These are phyloP conservation scores for Cyclostephanos invisitatus DNA, from an alignment of 108 stramenopile species.

Conservation along the genomic window DNA sequence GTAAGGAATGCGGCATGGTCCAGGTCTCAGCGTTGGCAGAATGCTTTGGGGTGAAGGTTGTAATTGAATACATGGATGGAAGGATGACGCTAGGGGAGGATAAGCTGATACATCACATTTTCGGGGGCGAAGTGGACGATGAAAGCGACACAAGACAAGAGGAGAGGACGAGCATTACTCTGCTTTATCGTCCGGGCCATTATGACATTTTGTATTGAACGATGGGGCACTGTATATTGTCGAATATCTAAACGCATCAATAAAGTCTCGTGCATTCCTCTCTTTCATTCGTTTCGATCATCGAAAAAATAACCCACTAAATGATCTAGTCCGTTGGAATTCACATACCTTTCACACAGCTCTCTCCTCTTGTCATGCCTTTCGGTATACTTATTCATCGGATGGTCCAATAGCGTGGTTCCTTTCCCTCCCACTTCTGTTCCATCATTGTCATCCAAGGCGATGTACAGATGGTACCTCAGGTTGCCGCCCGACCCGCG, in stretches of 20 bases:
- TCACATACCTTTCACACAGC: slow-evolving; percentile 39
- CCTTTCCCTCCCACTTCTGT: neutral
- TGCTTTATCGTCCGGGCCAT: slow-evolving; percentile 86
- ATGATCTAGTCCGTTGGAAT: slow-evolving; percentile 35
- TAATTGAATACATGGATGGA: slow-evolving; percentile 85
- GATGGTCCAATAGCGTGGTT: slow-evolving; percentile 24
- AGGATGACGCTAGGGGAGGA: slow-evolving; percentile 34
- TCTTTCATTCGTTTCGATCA: slow-evolving; percentile 3
- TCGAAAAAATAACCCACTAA: slow-evolving; percentile 33
- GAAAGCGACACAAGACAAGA: neutral
- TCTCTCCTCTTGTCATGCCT: slow-evolving; percentile 34
- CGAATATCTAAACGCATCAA: too few relatives aligned
- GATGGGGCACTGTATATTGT: too few relatives aligned
- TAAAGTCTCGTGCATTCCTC: too few relatives aligned
- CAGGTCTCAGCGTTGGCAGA: slow-evolving; percentile 80
- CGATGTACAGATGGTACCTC: slow-evolving; percentile 64
- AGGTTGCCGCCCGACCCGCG: slow-evolving; percentile 53
- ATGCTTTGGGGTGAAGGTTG: slow-evolving; percentile 66
- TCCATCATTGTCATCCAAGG: slow-evolving; percentile 17
- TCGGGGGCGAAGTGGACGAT: slow-evolving; percentile 47
- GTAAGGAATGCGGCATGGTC: slow-evolving; percentile 77
- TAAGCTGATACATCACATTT: slow-evolving; percentile 46
- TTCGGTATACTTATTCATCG: slow-evolving; percentile 47
- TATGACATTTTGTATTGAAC: slow-evolving; percentile 82
- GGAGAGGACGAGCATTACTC: slow-evolving; percentile 39